Conservation (phyloP, 1,139 yeast genomes). For the Candida pseudocylindracea region DNA sequence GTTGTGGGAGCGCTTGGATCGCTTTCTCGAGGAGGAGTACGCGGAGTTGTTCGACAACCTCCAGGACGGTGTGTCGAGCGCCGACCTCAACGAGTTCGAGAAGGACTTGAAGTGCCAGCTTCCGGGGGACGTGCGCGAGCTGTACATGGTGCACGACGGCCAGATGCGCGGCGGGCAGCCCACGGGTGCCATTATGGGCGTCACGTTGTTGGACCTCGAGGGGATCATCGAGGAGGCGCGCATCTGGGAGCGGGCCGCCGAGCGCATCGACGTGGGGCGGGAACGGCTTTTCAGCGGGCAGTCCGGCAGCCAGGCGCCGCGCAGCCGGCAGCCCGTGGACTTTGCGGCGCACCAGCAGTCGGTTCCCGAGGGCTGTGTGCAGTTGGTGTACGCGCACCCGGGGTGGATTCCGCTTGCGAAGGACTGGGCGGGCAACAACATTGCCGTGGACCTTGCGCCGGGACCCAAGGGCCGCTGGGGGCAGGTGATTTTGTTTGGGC, state of each 20-base stretch:
- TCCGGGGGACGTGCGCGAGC: conserved; percentile 59
- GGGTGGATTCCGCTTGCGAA: conserved; percentile 40
- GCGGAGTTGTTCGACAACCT: conserved; percentile 63
- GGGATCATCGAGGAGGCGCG: conserved; percentile 46
- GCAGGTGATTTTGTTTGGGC: conserved; percentile 38
- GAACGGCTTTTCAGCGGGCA: conserved; percentile 12
- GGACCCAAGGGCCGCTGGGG: conserved; percentile 41
- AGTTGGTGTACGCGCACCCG: conserved; percentile 29
- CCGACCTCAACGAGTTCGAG: conserved; percentile 61
- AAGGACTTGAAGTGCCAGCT: conserved; percentile 42
- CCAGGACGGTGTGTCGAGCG: conserved; percentile 47
- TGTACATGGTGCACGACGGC: conserved; percentile 60
- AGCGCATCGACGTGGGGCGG: conserved; percentile 21
- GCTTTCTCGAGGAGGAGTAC: conserved; percentile 55
- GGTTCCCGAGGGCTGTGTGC: conserved; percentile 32
- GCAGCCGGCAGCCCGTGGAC: conserved; percentile 4
- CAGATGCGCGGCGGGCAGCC: conserved; percentile 61
- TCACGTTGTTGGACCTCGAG: conserved; percentile 50
- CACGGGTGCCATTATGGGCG: conserved; percentile 53
- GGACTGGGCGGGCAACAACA: conserved; percentile 36
- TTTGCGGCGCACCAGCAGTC: conserved; percentile 30
- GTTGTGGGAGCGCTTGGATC: conserved; percentile 54
- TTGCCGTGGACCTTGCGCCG: conserved; percentile 41
- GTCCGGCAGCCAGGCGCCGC: conserved; percentile 5
- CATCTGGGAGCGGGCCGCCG: conserved; percentile 53